These are phyloP conservation scores for Calonectria leucothoes DNA, from an alignment of 2,329 filamentous ascomycete species.

Conservation along the genomic window DNA sequence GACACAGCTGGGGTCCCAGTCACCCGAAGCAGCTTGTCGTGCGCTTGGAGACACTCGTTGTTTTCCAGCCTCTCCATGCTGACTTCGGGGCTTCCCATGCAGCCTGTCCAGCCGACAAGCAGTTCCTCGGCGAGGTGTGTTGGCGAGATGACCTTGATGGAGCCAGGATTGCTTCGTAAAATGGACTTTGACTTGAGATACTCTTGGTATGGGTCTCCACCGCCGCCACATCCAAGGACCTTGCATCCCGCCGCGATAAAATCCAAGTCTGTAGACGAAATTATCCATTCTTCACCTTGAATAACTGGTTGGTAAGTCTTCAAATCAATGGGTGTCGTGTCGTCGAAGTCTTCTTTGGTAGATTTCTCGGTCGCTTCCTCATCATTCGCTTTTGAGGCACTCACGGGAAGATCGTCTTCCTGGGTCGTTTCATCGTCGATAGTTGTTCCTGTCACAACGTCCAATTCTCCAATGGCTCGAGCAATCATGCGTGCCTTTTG, in stretches of 20 bases:
- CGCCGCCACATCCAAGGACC: constrained; percentile 60
- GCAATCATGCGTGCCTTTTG: constrained; percentile 16
- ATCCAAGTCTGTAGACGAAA: constrained; percentile 57
- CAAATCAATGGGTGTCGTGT: background rate
- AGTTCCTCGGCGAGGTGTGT: background rate
- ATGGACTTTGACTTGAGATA: constrained; percentile 16
- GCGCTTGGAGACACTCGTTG: constrained; percentile 21
- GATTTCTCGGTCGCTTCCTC: background rate
- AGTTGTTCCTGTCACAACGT: background rate
- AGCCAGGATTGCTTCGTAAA: background rate
- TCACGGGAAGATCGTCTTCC: background rate
- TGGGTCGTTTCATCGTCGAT: background rate
- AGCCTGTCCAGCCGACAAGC: constrained; percentile 19
- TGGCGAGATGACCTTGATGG: constrained; percentile 1
- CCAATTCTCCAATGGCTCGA: constrained; percentile 10
- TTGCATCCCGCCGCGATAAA: constrained; percentile 60
- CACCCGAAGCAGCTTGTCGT: constrained; percentile 7
- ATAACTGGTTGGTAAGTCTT: background rate
- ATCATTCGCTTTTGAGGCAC: background rate
- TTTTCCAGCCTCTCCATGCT: constrained; percentile 25
- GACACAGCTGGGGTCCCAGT: background rate
- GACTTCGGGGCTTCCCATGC: constrained; percentile 22
- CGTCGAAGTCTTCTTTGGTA: background rate
- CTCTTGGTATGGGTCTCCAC: constrained; percentile 32
- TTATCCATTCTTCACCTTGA: constrained; percentile 52